Evolutionary conservation across 495 filamentous ascomycete genomes (phyloP).

Genomic region (Entonaema liquescens): DNA sequence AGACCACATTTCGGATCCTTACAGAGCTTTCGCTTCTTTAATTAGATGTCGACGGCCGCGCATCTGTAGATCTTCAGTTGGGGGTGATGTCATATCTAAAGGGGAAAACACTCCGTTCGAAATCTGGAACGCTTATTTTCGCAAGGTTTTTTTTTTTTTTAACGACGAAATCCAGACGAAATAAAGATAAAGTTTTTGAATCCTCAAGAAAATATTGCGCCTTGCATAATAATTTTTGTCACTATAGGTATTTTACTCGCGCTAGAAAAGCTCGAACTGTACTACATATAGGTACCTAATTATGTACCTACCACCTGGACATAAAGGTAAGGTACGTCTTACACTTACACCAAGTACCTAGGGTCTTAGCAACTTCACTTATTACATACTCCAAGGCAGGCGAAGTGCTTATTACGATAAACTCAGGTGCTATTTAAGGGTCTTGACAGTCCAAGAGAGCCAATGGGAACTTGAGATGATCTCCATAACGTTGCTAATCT

Average conservation of each 20-base stretch:
- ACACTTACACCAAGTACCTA: too few species aligned
- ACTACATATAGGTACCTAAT: too few species aligned
- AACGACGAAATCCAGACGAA: background rate
- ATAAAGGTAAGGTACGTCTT: too few species aligned
- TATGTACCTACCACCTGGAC: too few species aligned
- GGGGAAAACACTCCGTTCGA: background rate
- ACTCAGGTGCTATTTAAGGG: conserved; percentile 10
- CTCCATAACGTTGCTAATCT: conserved; percentile 17
- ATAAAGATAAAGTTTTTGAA: background rate
- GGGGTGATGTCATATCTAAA: conserved; percentile 26
- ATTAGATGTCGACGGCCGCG: conserved; percentile 21
- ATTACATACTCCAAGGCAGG: background rate
- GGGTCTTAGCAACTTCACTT: background rate
- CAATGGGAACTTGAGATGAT: conserved; percentile 22
- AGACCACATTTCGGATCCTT: conserved; percentile 1
- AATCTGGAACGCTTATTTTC: background rate
- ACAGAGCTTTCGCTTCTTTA: conserved; percentile 14
- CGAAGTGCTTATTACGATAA: background rate
- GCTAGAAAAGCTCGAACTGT: background rate
- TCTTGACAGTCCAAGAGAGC: background rate
- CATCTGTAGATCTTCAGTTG: conserved; percentile 28
- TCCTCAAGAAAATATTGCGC: background rate
- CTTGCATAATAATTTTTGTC: background rate
- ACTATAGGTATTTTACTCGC: background rate
- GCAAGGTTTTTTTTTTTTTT: background rate